A percentile compares a stretch with the other conserved stretches of the same genome.
Conservation (phyloP, 192 early-diverging fungal species). For the Chytriomyces sp. region DNA sequence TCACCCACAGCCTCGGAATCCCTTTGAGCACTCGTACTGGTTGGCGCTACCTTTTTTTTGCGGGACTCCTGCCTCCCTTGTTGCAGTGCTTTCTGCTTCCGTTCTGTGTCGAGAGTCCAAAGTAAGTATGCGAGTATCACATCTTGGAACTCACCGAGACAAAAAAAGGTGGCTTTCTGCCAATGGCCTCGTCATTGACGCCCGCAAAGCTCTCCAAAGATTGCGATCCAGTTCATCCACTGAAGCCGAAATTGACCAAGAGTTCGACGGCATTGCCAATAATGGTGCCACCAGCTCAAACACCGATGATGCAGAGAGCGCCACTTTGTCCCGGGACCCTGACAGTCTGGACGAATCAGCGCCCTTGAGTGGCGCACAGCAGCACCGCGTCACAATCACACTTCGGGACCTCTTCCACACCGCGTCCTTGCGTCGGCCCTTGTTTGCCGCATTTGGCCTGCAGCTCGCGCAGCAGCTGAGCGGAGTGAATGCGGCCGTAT, state of each 20-base stretch:
- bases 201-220: constrained; percentile 60
- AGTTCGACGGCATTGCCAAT: constrained; percentile 52
- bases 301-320: not conserved
- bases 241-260: constrained; percentile 58
- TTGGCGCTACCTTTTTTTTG: constrained; percentile 76
- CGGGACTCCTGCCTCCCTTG: constrained; percentile 49
- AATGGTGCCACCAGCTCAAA: constrained; percentile 18
- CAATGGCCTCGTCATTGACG: constrained; percentile 58
- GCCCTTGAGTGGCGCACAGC: constrained; percentile 31
- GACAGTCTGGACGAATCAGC: not conserved
- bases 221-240: constrained; percentile 44
- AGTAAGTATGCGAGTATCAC: constrained; percentile 13
- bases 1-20: constrained; percentile 41
- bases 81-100: constrained; percentile 68
- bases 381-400: constrained; percentile 29
- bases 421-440: constrained; percentile 59
- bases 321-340: not conserved
- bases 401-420: constrained; percentile 58
- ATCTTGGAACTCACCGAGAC: not conserved
- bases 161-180: constrained; percentile 59
- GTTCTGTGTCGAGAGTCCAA: constrained; percentile 80
- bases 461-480: constrained; percentile 86
- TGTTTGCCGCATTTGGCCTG: constrained; percentile 66
- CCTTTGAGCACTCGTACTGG: constrained; percentile 44
- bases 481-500: constrained; percentile 89